These are phyloP conservation scores for Glycyrrhiza uralensis DNA, from an alignment of 306 rosid species.

Conservation along the genomic window DNA sequence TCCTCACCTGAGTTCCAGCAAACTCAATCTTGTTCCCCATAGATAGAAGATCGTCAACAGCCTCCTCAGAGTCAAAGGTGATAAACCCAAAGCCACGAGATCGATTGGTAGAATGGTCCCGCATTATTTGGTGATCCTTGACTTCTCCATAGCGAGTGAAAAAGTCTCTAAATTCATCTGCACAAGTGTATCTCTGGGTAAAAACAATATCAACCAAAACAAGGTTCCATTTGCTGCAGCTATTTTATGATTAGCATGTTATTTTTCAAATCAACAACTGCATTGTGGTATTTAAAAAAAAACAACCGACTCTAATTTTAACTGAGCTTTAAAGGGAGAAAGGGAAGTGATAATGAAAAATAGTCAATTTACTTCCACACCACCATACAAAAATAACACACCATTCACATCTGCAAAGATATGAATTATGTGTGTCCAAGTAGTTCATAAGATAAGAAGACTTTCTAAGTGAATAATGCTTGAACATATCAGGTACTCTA, in stretches of 20 bases:
- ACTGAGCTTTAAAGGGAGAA: neutral
- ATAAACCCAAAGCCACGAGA: slow-evolving; percentile 90
- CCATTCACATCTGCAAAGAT: slow-evolving; percentile 1
- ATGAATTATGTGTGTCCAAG: neutral
- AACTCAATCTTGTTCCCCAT: slow-evolving; percentile 89
- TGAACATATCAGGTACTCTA: neutral
- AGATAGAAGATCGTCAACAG: slow-evolving; percentile 79
- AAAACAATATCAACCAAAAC: neutral
- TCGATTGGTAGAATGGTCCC: slow-evolving; percentile 83
- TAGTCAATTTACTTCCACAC: neutral
- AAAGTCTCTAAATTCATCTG: slow-evolving; percentile 72
- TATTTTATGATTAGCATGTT: neutral
- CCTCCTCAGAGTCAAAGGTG: slow-evolving; percentile 72
- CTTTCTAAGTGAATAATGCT: neutral
- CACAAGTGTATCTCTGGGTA: slow-evolving; percentile 27
- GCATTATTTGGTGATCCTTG: slow-evolving; percentile 82
- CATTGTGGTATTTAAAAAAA: neutral
- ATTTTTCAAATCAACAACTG: neutral
- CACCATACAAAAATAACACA: neutral
- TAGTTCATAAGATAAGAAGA: neutral
- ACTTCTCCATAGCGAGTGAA: slow-evolving; percentile 81
- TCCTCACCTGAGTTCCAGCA: slow-evolving; percentile 84
- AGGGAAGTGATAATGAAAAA: neutral
- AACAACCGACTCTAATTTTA: neutral
- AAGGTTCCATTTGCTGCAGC: neutral